Evolutionary conservation across 164 flowering plant species (phyloP).

Genomic region (Magnolia changhungtana): DNA sequence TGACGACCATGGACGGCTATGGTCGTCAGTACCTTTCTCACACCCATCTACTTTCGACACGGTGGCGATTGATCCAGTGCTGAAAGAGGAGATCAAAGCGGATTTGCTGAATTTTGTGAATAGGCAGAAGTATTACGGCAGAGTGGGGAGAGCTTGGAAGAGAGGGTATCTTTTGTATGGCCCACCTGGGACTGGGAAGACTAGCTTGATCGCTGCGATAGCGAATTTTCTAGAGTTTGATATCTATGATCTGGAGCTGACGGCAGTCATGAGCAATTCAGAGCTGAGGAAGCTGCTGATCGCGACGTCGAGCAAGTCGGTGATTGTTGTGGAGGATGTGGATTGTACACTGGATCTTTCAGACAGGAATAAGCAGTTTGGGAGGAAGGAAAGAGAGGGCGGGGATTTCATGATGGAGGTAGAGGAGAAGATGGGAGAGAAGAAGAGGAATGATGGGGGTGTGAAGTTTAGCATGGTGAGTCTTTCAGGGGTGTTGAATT

Average conservation of each 20-base stretch:
- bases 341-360: slow-evolving; percentile 31
- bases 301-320: slow-evolving; percentile 26
- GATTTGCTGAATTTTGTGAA: slow-evolving; percentile 41
- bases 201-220: neutral
- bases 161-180: neutral
- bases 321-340: slow-evolving; percentile 32
- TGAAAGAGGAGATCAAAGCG: slow-evolving; percentile 47
- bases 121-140: slow-evolving; percentile 14
- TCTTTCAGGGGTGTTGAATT: slow-evolving; percentile 4
- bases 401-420: neutral
- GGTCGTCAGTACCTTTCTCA: slow-evolving; percentile 52
- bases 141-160: neutral
- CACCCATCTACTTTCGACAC: slow-evolving; percentile 59
- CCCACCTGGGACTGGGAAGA: neutral
- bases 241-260: slow-evolving; percentile 25
- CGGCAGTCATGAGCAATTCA: slow-evolving; percentile 26
- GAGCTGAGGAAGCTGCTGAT: slow-evolving; percentile 27
- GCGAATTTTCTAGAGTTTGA: neutral
- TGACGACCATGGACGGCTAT: slow-evolving; percentile 25
- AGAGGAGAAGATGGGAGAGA: neutral
- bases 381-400: neutral
- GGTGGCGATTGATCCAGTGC: slow-evolving; percentile 46
- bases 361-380: slow-evolving; percentile 10
- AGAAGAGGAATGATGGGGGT: neutral
- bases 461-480: neutral